These are phyloP conservation scores for Rhizomucor pusillus DNA, from an alignment of 371 early-diverging fungal genomes.

Conservation along the genomic window DNA sequence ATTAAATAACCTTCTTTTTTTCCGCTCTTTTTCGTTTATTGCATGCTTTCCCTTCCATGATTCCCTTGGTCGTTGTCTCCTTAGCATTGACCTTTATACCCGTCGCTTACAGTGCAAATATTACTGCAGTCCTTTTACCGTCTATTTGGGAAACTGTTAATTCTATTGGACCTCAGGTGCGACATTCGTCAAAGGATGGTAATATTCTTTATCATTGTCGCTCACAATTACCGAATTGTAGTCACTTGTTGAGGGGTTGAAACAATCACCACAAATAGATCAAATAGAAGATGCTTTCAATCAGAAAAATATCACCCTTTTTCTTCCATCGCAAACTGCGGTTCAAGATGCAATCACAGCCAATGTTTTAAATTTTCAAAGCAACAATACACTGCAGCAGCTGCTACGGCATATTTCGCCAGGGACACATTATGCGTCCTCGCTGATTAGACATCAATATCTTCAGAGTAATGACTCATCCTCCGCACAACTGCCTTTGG, in stretches of 20 bases:
- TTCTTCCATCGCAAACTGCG: background rate
- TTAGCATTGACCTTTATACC: no score
- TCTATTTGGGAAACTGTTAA: no score
- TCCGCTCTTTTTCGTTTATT: no score
- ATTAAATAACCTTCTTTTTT: no score
- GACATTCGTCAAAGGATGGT: no score
- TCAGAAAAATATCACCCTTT: background rate
- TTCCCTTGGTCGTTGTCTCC: no score
- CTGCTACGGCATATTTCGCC: background rate
- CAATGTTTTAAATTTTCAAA: background rate
- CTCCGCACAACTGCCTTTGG: slow-evolving; percentile 13
- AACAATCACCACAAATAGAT: background rate
- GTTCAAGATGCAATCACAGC: background rate
- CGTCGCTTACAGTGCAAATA: no score
- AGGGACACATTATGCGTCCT: background rate
- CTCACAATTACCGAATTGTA: background rate
- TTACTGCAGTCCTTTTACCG: no score
- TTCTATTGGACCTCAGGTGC: no score
- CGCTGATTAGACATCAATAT: slow-evolving; percentile 8
- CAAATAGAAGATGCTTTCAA: background rate
- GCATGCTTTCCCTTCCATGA: no score
- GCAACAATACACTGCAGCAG: background rate
- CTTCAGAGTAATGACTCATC: slow-evolving; percentile 11
- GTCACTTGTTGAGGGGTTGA: background rate
- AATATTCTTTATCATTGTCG: no score